A percentile compares a stretch with the other conserved stretches of the same genome.
Conservation (phyloP, 495 filamentous ascomycete genomes). For the Aspergillus funiculosus region DNA sequence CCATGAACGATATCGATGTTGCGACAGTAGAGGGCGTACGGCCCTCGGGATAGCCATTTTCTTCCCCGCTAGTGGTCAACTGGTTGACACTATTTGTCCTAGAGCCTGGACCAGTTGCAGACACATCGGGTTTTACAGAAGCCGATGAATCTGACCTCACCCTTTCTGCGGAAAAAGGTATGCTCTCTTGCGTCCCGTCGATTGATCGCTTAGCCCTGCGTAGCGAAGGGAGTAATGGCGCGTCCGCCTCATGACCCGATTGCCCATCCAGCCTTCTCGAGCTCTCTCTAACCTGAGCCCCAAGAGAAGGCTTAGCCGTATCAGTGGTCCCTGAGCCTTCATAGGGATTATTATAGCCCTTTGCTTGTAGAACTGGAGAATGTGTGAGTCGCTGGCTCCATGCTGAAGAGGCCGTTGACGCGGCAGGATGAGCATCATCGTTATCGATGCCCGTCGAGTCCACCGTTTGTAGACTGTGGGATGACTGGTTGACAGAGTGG, state of each 20-base stretch:
- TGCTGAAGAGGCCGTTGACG: constrained; percentile 29
- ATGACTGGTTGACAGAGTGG: constrained; percentile 30
- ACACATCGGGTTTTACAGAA: constrained; percentile 36
- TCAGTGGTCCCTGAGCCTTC: constrained; percentile 23
- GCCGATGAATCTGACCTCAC: constrained; percentile 31
- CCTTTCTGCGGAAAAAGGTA: constrained; percentile 19
- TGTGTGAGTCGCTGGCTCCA: constrained; percentile 29
- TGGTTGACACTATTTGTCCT: constrained; percentile 27
- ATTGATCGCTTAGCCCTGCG: constrained; percentile 25
- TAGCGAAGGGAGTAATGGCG: constrained; percentile 15
- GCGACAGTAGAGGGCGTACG: constrained; percentile 35
- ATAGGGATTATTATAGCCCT: constrained; percentile 22
- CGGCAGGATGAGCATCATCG: constrained; percentile 27
- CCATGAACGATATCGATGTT: constrained; percentile 35
- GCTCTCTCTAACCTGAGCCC: constrained; percentile 21
- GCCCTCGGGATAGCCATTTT: constrained; percentile 36
- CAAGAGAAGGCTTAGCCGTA: constrained; percentile 16
- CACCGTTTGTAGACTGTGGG: constrained; percentile 23
- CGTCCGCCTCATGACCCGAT: constrained; percentile 23
- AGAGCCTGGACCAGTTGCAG: constrained; percentile 27
- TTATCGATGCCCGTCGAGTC: constrained; percentile 31
- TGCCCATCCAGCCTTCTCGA: constrained; percentile 29
- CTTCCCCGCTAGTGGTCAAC: constrained; percentile 25
- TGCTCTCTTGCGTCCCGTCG: constrained; percentile 23
- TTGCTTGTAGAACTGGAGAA: constrained; percentile 32